Base-by-base conservation (phyloP, 257 asterid genomes). In the Solanum medicagineum region DNA sequence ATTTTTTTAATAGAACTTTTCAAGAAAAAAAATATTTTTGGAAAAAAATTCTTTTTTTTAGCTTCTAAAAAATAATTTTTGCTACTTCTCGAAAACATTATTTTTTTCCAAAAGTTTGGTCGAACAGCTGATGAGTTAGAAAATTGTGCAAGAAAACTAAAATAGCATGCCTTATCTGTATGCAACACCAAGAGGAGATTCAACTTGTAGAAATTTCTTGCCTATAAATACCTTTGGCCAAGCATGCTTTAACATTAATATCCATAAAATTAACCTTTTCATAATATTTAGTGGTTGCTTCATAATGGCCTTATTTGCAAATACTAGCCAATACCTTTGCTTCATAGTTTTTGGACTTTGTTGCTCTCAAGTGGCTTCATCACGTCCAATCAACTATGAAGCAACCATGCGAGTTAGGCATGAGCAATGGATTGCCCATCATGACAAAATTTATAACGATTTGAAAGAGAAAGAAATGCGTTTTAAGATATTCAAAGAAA, bases 391-490 rank as follows among this genome's bases (percentile, higher is more conserved):
- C 29, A 8, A 42, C 44, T 44, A 84, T n/a, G 88, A 86, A 12
- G 16, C 81, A 59, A 51, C 82, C 71, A 88, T 90, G 93, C 1
- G 80, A 10, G 85, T 70, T 16, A 83, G 86, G 59, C 91, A 91
- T 14, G 90, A 91, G 66, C 75, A 66, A 36, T 91, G 93, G 92
- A 90, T 90, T 88, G 84, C 84, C 49, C 68, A 71, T 2, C 88
- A 90, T 40, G 90, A 84, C 1, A 88, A 88, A 26, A 40, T 81
- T 60, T 91, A 90, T 75, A 66, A 44, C 5, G 85, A 86, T 10
- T 59, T 65, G 13, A 17, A 4, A 1, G 91, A 91, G 66, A 90
- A 89, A 74, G 85, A 68, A 0, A 26, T 40, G 17, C 91, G 92
- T 26, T 90, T 87, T 12, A 24, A 83, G n/a, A 89, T 90, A 79